A percentile compares a stretch with the other conserved stretches of the same genome.
These are phyloP conservation scores for Komagataella pastoris DNA, from an alignment of 805 yeast species.

Conservation along the genomic window DNA sequence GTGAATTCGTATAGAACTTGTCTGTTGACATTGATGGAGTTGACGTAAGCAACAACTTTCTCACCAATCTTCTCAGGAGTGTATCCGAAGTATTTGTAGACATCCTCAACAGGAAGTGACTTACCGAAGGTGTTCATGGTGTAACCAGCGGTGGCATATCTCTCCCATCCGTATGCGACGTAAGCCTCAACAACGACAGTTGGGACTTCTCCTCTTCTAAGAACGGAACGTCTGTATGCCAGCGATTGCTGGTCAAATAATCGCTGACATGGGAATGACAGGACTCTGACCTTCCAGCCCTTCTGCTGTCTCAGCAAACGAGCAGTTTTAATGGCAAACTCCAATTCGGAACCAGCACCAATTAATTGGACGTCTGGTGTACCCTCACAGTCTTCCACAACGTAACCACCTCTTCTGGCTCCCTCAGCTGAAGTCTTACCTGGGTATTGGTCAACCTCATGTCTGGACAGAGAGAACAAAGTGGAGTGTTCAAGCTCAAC, in stretches of 20 bases:
- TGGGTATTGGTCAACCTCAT: conserved; percentile 14
- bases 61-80: conserved; percentile 12
- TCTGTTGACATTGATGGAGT: conserved; percentile 3
- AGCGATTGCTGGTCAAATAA: conserved; percentile 16
- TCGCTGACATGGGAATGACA: conserved; percentile 19
- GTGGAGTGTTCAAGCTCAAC: conserved; percentile 10
- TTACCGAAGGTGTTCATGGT: conserved; percentile 20
- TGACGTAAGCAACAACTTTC: conserved; percentile 11
- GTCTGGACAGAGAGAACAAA: conserved; percentile 17
- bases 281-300: conserved; percentile 14
- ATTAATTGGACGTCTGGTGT: conserved; percentile 13
- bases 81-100: conserved; percentile 20
- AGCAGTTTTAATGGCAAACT: conserved; percentile 18
- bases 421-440: conserved; percentile 9
- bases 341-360: conserved; percentile 17
- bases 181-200: conserved; percentile 20
- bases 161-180: conserved; percentile 21
- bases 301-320: conserved; percentile 7
- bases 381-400: conserved; percentile 9
- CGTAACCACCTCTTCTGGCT: conserved; percentile 17
- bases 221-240: conserved; percentile 14
- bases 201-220: conserved; percentile 14
- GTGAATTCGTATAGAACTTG: conserved; percentile 5
- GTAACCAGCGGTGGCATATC: conserved; percentile 21
- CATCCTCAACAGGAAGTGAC: conserved; percentile 18